Base-by-base conservation (phyloP, 805 yeast genomes). In the Pichia insulana region DNA sequence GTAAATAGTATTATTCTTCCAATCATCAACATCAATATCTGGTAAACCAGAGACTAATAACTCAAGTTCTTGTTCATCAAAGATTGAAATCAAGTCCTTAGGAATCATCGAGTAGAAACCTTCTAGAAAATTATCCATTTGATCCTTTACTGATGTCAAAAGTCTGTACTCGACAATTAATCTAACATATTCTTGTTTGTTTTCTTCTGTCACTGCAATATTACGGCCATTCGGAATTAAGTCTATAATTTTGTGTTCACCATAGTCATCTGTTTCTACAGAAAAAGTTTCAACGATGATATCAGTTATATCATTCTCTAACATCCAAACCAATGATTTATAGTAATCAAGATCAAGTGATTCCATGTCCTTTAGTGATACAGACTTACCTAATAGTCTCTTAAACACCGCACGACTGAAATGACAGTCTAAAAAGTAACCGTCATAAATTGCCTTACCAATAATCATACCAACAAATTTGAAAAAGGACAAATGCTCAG, bases 351-450 rank as follows among this genome's bases (percentile, higher is more conserved):
- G 69, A 60, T 92, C 99, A 47, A 92, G 69, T 0, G 89, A 83
- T 58, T 92, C 97, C 87, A 92, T 83, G 57, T 92, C 99, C 54
- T 85, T 86, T 54, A 92, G 70, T 0, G 94, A 76, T 9, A 89
- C 96, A 1, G 82, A 70, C 45, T 79, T 74, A 4, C 92, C 86
- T 37, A 92, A 67, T 39, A 92, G 76, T 49, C 81, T 73, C 64
- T 92, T 92, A 68, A 92, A 92, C 25, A 92, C 96, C 6, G 95
- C 96, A 47, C 97, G 71, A 47, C 95, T 84, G 64, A 92, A 92
- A 60, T 92, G 96, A 53, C 96, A 88, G 59, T 92, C 97, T 48
- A 92, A 67, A 62, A 80, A 81, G 48, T 88, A 79, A 27, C 78
- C 78, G 56, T 92, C 98, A 57, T 72, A 81, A 11, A 92, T 83